These are phyloP conservation scores for Arabidopsis hybrid DNA, from an alignment of 441 rosid species.

Conservation along the genomic window DNA sequence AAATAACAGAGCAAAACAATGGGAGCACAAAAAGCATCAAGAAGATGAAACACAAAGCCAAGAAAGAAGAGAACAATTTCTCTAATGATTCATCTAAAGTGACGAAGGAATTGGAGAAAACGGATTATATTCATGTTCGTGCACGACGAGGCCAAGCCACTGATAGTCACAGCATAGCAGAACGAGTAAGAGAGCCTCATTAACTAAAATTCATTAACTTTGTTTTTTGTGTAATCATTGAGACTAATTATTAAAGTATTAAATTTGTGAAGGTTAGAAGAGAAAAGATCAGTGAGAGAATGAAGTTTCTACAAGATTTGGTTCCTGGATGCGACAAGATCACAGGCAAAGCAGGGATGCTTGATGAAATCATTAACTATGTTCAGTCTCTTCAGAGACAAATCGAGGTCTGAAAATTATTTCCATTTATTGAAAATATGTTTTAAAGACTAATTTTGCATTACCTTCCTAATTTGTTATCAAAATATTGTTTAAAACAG, in stretches of 20 bases:
- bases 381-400: conserved; percentile 82
- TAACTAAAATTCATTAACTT: background rate
- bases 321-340: conserved; percentile 96
- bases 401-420: conserved; percentile 57
- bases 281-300: conserved; percentile 94
- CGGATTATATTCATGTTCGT: conserved; percentile 88
- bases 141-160: conserved; percentile 98
- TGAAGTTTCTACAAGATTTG: conserved; percentile 95
- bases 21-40: conserved; percentile 7
- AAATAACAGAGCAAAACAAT: conserved; percentile 37
- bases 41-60: conserved; percentile 36
- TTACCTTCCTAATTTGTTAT: background rate
- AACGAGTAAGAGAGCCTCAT: conserved; percentile 57
- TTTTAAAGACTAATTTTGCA: background rate
- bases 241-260: background rate
- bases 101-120: conserved; percentile 60
- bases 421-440: background rate
- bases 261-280: conserved; percentile 70
- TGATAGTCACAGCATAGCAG: conserved; percentile 95
- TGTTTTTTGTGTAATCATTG: background rate
- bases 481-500: conserved; percentile 40
- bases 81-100: conserved; percentile 39
- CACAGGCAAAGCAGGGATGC: conserved; percentile 84
- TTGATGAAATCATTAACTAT: conserved; percentile 81
- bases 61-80: conserved; percentile 55